Conservation (phyloP, 2,329 filamentous ascomycete species). For the Monilinia laxa region DNA sequence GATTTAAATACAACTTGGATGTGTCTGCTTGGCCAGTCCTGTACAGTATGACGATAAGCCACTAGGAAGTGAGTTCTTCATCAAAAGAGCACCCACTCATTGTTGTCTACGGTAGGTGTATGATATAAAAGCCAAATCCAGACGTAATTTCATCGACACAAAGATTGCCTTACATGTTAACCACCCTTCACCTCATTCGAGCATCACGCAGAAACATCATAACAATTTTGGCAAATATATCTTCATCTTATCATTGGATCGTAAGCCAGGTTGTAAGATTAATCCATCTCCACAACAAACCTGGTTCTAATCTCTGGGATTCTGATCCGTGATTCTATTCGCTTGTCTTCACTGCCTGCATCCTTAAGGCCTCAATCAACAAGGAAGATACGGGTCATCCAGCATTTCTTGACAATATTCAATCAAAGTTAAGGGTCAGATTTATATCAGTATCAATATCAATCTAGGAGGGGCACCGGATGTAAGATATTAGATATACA, state of each 20-base stretch:
- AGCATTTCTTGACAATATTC: not conserved
- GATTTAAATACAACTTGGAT: not conserved
- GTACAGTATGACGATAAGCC: not conserved
- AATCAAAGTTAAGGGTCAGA: not conserved
- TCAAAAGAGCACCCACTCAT: not conserved
- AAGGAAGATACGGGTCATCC: not conserved
- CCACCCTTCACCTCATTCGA: not conserved
- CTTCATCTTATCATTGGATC: constrained; percentile 16
- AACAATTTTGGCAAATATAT: constrained; percentile 14
- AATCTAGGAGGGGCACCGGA: not conserved
- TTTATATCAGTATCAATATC: not conserved
- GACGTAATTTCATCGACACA: not conserved
- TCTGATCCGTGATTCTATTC: constrained; percentile 10
- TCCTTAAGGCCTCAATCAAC: constrained; percentile 1
- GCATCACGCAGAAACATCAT: not conserved
- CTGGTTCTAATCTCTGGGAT: constrained; percentile 1
- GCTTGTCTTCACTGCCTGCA: constrained; percentile 11
- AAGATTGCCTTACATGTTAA: not conserved
- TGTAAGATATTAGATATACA: not conserved
- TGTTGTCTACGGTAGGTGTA: not conserved
- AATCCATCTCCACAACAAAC: constrained; percentile 17
- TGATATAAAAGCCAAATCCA: not conserved
- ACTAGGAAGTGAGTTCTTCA: too few species aligned
- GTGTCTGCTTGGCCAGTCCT: not conserved
- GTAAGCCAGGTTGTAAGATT: constrained; percentile 2